Conservation (phyloP, 2,329 filamentous ascomycete genomes). For the Lasiodiplodia sp. region DNA sequence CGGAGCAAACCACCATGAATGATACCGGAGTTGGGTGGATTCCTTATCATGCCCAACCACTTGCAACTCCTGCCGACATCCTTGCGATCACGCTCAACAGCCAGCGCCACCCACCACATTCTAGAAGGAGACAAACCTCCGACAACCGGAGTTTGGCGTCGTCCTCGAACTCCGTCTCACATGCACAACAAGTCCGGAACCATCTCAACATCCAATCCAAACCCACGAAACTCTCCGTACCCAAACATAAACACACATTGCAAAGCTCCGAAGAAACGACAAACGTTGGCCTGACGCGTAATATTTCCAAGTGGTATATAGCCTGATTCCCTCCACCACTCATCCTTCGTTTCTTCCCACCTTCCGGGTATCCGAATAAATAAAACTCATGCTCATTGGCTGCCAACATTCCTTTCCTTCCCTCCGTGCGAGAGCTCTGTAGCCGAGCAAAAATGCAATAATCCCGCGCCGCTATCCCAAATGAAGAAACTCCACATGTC, state of each 20-base stretch:
- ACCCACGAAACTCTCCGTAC: too few species aligned
- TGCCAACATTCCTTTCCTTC: not conserved
- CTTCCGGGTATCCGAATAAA: not conserved
- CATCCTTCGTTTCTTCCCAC: not conserved
- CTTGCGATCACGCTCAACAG: not conserved
- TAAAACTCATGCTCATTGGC: not conserved
- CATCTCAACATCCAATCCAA: not conserved
- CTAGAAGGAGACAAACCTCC: not conserved
- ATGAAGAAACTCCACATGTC: not conserved
- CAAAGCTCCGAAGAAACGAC: not conserved
- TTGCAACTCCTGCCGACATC: not conserved
- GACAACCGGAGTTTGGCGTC: not conserved
- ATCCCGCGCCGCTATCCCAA: not conserved
- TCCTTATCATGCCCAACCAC: not conserved
- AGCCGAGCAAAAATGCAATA: conserved; percentile 1
- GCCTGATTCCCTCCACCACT: not conserved
- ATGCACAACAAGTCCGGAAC: not conserved
- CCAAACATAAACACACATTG: not conserved
- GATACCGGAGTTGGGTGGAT: not conserved
- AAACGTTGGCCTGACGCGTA: not conserved
- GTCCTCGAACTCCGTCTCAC: not conserved
- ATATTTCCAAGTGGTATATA: not conserved
- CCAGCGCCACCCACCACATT: not conserved
- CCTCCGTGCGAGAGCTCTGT: not conserved
- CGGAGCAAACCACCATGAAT: not conserved